Conservation (phyloP, 176 grass and related monocot genomes). For the Avena atlantica region DNA sequence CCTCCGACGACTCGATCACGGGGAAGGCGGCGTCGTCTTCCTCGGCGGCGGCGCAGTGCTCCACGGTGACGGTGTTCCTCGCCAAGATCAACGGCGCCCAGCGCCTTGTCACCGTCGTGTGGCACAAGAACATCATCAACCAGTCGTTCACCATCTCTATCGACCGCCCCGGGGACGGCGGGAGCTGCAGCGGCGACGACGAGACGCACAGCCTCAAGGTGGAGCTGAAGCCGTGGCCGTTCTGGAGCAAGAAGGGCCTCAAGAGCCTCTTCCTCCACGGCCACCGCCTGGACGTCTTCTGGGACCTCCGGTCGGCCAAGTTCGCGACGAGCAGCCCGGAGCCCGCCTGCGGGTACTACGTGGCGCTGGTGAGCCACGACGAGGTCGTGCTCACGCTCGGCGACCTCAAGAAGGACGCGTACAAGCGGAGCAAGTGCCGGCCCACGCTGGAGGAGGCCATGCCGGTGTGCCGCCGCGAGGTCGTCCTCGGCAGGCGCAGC, state of each 20-base stretch:
- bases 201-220: conserved; percentile 67
- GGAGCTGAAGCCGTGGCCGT: conserved; percentile 96
- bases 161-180: conserved; percentile 25
- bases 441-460: conserved; percentile 76
- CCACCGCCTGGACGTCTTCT: conserved; percentile 68
- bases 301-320: conserved; percentile 89
- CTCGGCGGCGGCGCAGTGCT: conserved; percentile 64
- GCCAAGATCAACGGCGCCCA: conserved; percentile 58
- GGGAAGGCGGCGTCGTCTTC: conserved; percentile 27
- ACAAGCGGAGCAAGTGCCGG: conserved; percentile 78
- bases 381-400: conserved; percentile 78
- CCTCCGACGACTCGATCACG: conserved; percentile 54
- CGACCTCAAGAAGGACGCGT: conserved; percentile 85
- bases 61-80: conserved; percentile 63
- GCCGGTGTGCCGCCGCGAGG: conserved; percentile 70
- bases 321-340: conserved; percentile 65
- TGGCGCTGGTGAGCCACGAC: conserved; percentile 67
- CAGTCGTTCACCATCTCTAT: conserved; percentile 93
- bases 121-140: conserved; percentile 90
- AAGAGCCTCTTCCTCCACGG: conserved; percentile 72
- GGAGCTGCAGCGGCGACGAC: conserved; percentile 17
- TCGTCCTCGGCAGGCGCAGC: conserved; percentile 59
- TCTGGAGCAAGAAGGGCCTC: conserved; percentile 88
- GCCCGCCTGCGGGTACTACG: conserved; percentile 67
- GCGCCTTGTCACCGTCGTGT: conserved; percentile 64